Base-by-base conservation (phyloP, 2,329 filamentous ascomycete genomes). In the Hirsutella minnesotensis region DNA sequence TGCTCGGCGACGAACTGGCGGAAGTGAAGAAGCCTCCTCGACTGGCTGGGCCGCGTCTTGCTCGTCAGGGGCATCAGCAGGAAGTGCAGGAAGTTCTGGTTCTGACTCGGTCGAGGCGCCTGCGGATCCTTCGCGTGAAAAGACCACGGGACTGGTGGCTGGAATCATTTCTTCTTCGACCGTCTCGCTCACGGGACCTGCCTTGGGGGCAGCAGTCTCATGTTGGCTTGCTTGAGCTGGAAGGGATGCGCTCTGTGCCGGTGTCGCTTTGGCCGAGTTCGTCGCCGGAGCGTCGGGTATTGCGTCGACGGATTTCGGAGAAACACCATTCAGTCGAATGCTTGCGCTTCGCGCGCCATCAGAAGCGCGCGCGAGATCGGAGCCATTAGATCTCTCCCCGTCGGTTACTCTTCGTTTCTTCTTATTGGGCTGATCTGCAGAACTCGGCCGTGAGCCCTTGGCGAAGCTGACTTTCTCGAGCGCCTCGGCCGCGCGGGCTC, bases 401-500 rank as follows among this genome's bases (percentile, higher is more conserved):
- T 24, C 19, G 7, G 36, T 13, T 3, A 49, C 16, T 42, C 39
- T 57, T 42, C 56, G 51, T 44, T 49, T 56, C 46, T 63, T 64
- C 19, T 50, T 50, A 1, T 33, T 51, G 18, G 50, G 49, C 21
- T 49, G 47, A 16, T 56, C 57, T 27, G 38, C 40, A 0, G 53
- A 51, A 10, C 46, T 45, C 8, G 49, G 47, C 27, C 46, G 50
- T 10, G 48, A 39, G 20, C 50, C 49, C 7, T 56, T 54, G 9
- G 51, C 47, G 4, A 70, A 57, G 41, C 56, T 62, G n/a, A 72
- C 66, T 10, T 55, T 60, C 1, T 58, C 60, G 45, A 73, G 59
- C 29, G 65, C 58, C 46, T 63, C 58, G 2, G 62, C 57, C 3
- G 65, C 68, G 19, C 61, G 56, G 2, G 65, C 60, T 30, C 63